Base-by-base conservation (phyloP, 1,284 basidiomycete genomes). In the Cutaneotrichosporon sp. region DNA sequence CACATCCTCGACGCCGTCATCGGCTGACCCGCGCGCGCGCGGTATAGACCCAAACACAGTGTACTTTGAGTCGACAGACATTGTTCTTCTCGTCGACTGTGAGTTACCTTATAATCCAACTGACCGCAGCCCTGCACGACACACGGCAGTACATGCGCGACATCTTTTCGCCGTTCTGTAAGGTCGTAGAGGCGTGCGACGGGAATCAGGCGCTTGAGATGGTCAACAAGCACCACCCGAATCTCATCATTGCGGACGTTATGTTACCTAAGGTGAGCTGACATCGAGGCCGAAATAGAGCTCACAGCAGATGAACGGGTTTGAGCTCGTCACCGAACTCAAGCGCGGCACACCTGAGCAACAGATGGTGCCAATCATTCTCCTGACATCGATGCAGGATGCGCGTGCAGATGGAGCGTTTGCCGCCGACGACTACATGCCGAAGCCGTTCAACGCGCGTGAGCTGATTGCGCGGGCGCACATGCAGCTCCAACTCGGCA, bases 401-500 rank as follows among this genome's bases (percentile, higher is more conserved):
- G 63, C 69, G 13, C 73, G 80, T 8, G 47, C 58, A 1, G 55
- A 52, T 10, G 55, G 56, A 9, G 61, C 47, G 46, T 50, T 65
- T 7, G 81, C 79, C 9, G 82, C 81, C 0, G 82, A 83, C 64
- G 78, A 81, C 52, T 76, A 77, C 51, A 68, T 80, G 11, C 69
- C 69, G 2, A 80, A 79, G 60, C 78, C 80, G 2, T 80, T 79
- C 72, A 76, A 75, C 26, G 72, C 76, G 0, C 67, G 78, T 34
- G 82, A 83, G 64, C 70, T 83, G 34, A 70, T 83, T n/a, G 82
- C 82, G 11, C 73, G 83, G 4, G 76, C 75, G 31, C 68, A 76
- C 64, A 68, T 73, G 70, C 72, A 77, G 66, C 64, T 79, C 22
- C 78, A 77, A 58, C 67, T 80, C 0, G 79, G 77, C 18, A 78